Evolutionary conservation across 257 asterid species (phyloP).

Genomic region (Salvia rosmarinus): DNA sequence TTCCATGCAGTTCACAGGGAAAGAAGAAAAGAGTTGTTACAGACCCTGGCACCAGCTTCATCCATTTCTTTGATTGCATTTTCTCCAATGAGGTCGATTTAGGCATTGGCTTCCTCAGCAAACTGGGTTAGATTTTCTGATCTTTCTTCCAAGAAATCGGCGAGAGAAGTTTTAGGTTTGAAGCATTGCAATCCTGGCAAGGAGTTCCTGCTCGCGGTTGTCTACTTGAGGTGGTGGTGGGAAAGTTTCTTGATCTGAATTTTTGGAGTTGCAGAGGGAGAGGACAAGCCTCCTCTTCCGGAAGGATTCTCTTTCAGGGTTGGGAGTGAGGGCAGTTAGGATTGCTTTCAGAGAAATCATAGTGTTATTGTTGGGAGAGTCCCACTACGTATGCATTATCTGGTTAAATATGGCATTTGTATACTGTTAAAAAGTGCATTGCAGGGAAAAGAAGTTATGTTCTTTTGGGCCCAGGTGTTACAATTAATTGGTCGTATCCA

Average conservation of each 20-base stretch:
- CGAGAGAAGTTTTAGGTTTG: conserved; percentile 76
- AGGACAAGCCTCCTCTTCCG: conserved; percentile 42
- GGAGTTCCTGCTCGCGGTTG: conserved; percentile 71
- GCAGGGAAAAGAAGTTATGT: neutral
- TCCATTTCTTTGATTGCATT: conserved; percentile 83
- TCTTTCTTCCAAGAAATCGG: conserved; percentile 83
- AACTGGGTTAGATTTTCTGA: conserved; percentile 74
- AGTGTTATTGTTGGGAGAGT: conserved; percentile 29
- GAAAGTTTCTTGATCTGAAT: conserved; percentile 48
- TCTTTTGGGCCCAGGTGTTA: neutral
- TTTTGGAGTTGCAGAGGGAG: conserved; percentile 51
- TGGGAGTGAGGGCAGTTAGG: conserved; percentile 56
- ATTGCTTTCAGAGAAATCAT: conserved; percentile 72
- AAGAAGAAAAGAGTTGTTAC: conserved; percentile 18
- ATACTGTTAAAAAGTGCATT: neutral
- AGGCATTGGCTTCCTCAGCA: conserved; percentile 89
- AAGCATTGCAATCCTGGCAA: conserved; percentile 81
- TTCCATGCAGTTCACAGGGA: conserved; percentile 10
- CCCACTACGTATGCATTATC: conserved; percentile 46
- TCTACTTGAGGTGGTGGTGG: conserved; percentile 66
- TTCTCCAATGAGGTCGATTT: conserved; percentile 84
- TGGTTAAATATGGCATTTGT: conserved; percentile 10
- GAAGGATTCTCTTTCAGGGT: conserved; percentile 39
- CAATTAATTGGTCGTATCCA: neutral
- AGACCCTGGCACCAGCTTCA: conserved; percentile 81